These are phyloP conservation scores for Kodamaea laetipori DNA, from an alignment of 805 yeast species.

Conservation along the genomic window DNA sequence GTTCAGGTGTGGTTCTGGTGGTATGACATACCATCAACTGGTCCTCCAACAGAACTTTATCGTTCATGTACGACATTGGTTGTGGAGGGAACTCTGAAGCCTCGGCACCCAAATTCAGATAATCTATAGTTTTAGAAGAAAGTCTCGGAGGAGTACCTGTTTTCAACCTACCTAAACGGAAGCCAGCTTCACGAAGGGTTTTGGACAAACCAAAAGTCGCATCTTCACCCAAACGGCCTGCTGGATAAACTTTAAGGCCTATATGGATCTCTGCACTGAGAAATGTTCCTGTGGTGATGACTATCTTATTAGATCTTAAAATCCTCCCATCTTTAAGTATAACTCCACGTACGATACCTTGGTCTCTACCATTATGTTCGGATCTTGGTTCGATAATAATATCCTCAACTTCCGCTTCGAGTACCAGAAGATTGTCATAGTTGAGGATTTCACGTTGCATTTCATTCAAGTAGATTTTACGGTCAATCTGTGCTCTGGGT, in stretches of 20 bases:
- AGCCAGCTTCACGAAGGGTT: slow-evolving; percentile 76
- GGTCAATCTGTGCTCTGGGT: slow-evolving; percentile 93
- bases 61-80: slow-evolving; percentile 88
- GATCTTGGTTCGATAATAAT: slow-evolving; percentile 56
- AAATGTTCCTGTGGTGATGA: slow-evolving; percentile 95
- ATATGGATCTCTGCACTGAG: slow-evolving; percentile 93
- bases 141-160: slow-evolving; percentile 98
- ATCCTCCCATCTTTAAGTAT: slow-evolving; percentile 67
- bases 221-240: slow-evolving; percentile 91
- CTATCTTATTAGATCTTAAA: slow-evolving; percentile 64
- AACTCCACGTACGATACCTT: slow-evolving; percentile 65
- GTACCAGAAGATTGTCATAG: slow-evolving; percentile 58
- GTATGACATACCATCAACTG: slow-evolving; percentile 70
- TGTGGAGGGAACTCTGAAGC: slow-evolving; percentile 81
- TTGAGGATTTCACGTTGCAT: slow-evolving; percentile 69
- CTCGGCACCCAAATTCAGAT: slow-evolving; percentile 61
- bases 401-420: slow-evolving; percentile 83
- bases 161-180: slow-evolving; percentile 82
- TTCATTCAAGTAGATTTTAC: slow-evolving; percentile 71
- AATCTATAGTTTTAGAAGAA: slow-evolving; percentile 71
- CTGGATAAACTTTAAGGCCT: slow-evolving; percentile 77
- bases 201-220: slow-evolving; percentile 88
- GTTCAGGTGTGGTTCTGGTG: slow-evolving; percentile 72
- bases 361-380: slow-evolving; percentile 36
- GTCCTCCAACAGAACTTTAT: slow-evolving; percentile 56